These are phyloP conservation scores for Phytophthora rubi DNA, from an alignment of 352 stramenopile genomes.

Conservation along the genomic window DNA sequence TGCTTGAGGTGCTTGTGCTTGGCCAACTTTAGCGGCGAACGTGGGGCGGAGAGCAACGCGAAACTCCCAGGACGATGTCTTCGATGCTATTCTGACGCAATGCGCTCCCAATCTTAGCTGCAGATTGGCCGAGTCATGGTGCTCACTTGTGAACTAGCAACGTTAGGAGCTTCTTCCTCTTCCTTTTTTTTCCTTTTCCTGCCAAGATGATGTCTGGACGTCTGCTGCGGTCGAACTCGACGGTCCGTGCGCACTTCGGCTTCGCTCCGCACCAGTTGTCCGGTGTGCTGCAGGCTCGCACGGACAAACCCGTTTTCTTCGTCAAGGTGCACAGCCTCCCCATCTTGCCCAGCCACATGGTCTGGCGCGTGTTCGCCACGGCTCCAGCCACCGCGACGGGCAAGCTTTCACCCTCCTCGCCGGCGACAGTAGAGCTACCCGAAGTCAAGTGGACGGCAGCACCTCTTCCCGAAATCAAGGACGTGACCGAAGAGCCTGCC, in stretches of 20 bases:
- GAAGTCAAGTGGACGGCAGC: slow-evolving; percentile 24
- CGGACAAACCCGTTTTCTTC: slow-evolving; percentile 17
- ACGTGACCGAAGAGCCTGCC: slow-evolving; percentile 31
- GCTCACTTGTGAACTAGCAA: slow-evolving; percentile 19
- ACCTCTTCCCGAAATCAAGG: slow-evolving; percentile 50
- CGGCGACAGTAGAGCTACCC: slow-evolving; percentile 4
- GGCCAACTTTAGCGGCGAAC: slow-evolving; percentile 10
- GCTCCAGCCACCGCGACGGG: slow-evolving; percentile 1
- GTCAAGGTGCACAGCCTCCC: slow-evolving; percentile 27
- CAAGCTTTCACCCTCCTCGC: slow-evolving; percentile 11
- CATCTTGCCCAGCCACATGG: slow-evolving; percentile 23
- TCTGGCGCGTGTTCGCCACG: slow-evolving; percentile 24
- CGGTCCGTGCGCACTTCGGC: slow-evolving; percentile 20
- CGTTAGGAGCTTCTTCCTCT: slow-evolving; percentile 2
- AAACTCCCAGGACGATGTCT: slow-evolving; percentile 4
- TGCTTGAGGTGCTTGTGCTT: not conserved
- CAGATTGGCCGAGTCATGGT: not conserved
- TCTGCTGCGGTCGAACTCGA: slow-evolving; percentile 17
- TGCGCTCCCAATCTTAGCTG: not conserved
- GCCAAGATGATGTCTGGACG: slow-evolving; percentile 21
- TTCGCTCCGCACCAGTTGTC: slow-evolving; percentile 37
- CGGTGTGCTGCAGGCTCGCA: slow-evolving; percentile 16
- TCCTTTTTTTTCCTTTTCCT: not conserved
- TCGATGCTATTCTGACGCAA: slow-evolving; percentile 21
- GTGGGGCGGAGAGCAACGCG: not conserved